These are phyloP conservation scores for Pythium guiyangense DNA, from an alignment of 352 stramenopile species.

Conservation along the genomic window DNA sequence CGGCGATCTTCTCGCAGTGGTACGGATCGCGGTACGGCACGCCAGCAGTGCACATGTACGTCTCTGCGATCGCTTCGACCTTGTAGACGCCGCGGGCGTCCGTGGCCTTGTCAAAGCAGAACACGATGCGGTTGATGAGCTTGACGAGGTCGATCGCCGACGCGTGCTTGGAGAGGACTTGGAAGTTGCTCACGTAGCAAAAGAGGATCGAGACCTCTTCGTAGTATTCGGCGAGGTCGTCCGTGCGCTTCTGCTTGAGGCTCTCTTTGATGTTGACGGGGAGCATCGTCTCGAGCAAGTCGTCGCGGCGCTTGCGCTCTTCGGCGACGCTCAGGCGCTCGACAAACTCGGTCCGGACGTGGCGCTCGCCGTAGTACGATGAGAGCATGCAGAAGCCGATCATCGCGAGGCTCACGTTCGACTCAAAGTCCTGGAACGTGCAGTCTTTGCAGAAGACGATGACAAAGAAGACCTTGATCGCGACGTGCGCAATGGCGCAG, in stretches of 20 bases:
- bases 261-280: constrained; percentile 73
- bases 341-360: constrained; percentile 65
- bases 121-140: constrained; percentile 85
- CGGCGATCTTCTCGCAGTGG: constrained; percentile 65
- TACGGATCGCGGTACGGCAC: constrained; percentile 60
- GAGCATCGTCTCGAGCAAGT: constrained; percentile 73
- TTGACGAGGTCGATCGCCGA: constrained; percentile 76
- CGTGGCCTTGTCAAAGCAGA: constrained; percentile 78
- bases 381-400: constrained; percentile 65
- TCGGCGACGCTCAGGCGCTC: constrained; percentile 52
- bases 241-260: constrained; percentile 63
- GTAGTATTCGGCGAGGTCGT: constrained; percentile 64
- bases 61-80: constrained; percentile 83
- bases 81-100: constrained; percentile 78
- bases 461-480: constrained; percentile 40
- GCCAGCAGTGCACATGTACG: constrained; percentile 77
- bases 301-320: constrained; percentile 62
- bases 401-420: constrained; percentile 44
- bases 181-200: constrained; percentile 82
- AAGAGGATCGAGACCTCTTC: constrained; percentile 83
- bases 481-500: constrained; percentile 38
- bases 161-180: constrained; percentile 54
- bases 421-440: constrained; percentile 45
- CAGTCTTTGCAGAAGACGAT: constrained; percentile 46
- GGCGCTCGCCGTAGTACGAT: constrained; percentile 59